Evolutionary conservation across 345 rosid species (phyloP).

Genomic region (Corchorus capsularis): DNA sequence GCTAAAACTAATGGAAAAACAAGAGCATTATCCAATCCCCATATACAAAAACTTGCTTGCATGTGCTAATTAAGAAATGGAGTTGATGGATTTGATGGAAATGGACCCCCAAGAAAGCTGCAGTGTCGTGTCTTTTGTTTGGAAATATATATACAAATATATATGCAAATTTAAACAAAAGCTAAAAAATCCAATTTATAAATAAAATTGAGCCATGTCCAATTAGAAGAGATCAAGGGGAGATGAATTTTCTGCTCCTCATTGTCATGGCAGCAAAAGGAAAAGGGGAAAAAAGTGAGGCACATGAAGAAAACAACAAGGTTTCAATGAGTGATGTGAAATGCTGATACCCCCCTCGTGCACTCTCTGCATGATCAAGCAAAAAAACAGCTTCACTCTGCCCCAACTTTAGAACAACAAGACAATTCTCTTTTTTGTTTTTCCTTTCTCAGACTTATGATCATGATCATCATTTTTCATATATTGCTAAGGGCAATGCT

Average conservation of each 20-base stretch:
- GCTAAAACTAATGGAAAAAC: not conserved
- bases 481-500: not conserved
- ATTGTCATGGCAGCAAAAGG: not conserved
- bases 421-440: conserved; percentile 12
- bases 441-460: not conserved
- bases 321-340: conserved; percentile 2
- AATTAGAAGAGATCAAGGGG: not conserved
- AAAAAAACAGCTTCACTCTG: not conserved
- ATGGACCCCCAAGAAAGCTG: conserved; percentile 11
- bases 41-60: not conserved
- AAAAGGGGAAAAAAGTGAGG: not conserved
- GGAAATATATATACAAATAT: not conserved
- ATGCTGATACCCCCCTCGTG: not conserved
- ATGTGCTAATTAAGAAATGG: not conserved
- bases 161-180: not conserved
- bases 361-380: conserved; percentile 6
- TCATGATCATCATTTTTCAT: too few relatives aligned
- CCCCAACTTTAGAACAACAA: conserved; percentile 9
- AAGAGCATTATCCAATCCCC: not conserved
- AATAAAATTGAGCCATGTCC: not conserved
- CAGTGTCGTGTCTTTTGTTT: not conserved
- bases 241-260: conserved; percentile 8
- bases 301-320: conserved; percentile 5
- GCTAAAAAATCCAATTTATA: not conserved
- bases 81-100: conserved; percentile 4